Evolutionary conservation across 2,329 filamentous ascomycete genomes (phyloP), one percentile per base, ranked within the genome.

Genomic region (Onygenales sp.): DNA sequence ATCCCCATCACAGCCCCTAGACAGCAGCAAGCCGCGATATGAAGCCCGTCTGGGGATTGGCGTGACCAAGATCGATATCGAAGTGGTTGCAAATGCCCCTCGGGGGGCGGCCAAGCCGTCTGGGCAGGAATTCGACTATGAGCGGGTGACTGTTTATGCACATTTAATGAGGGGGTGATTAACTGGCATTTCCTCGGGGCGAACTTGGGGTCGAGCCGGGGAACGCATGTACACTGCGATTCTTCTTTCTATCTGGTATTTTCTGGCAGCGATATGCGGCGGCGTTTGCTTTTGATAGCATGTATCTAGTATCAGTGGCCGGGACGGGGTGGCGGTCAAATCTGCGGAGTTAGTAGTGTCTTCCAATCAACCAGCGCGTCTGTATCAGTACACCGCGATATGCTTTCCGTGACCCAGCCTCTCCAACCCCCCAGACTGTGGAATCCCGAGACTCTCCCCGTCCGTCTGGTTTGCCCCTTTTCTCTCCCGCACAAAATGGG

Each of bases 11-110:
- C 70, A 78, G 44, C 71, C 74, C 50, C 57, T 60, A 14, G 74
- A 78, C 60, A 76, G 70, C 46, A 75, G 77, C 55, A 82, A 82
- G 57, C 83, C 85, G n/a, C 73, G 86, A 0, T 95, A 89, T 61
- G 90, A 95, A 61, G 79, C 84, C 6, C 80, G 80, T 50, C 73
- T 95, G 32, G 77, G 81, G 31, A 78, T 80, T 1, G 89, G 88
- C 6, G 78, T 89, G 49, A 95, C 93, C 60, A 79, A 84, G 45
- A 79, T 95, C 49, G 86, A 90, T 61, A 77, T 94, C 6, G 86
- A 92, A 62, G 76, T 92, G 54, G 81, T 90, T 58, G 87, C 86
- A 1, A 84, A 84, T 6, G 77, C 88, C 57, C 81, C 79, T 1
- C 80, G 76, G 37, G 37, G 37, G 31, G 83, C 80, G 0, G 74